Evolutionary conservation across 106 monocot species (phyloP).

Genomic region (Acorus gramineus): DNA sequence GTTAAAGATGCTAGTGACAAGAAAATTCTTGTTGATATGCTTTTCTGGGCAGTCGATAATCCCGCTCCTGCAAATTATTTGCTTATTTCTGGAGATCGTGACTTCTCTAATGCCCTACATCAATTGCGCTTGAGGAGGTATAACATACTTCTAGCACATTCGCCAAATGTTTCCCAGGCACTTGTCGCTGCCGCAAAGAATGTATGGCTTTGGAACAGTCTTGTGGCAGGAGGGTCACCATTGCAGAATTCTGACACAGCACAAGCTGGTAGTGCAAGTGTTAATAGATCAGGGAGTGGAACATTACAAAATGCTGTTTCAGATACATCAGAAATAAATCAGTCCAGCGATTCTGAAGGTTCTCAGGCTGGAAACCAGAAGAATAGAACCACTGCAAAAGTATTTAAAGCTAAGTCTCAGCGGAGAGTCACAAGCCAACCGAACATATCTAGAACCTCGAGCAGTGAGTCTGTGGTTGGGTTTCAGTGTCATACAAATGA

Average conservation of each 20-base stretch:
- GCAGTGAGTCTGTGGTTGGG: constrained; percentile 13
- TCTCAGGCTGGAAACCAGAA: constrained; percentile 18
- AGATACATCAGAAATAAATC: constrained; percentile 11
- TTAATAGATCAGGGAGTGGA: constrained; percentile 8
- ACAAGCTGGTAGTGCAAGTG: constrained; percentile 9
- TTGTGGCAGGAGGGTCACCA: constrained; percentile 38
- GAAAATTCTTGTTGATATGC: constrained; percentile 81
- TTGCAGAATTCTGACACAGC: constrained; percentile 8
- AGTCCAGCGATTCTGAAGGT: constrained; percentile 6
- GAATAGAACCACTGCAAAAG: constrained; percentile 30
- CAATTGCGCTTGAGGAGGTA: constrained; percentile 55
- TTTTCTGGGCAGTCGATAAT: constrained; percentile 84
- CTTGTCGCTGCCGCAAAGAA: constrained; percentile 40
- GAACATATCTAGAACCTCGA: constrained; percentile 11
- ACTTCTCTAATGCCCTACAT: constrained; percentile 68
- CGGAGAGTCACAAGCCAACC: constrained; percentile 10
- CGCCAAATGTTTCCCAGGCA: constrained; percentile 54
- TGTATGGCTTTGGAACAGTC: constrained; percentile 51
- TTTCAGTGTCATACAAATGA: constrained; percentile 6
- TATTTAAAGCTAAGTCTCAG: constrained; percentile 16
- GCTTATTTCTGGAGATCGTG: constrained; percentile 67
- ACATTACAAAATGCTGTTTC: neutral
- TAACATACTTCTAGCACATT: constrained; percentile 56
- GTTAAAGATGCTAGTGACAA: constrained; percentile 86
- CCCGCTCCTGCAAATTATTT: constrained; percentile 70